Evolutionary conservation across 2,329 filamentous ascomycete genomes (phyloP).

Genomic region (Sporothrix schenckii): DNA sequence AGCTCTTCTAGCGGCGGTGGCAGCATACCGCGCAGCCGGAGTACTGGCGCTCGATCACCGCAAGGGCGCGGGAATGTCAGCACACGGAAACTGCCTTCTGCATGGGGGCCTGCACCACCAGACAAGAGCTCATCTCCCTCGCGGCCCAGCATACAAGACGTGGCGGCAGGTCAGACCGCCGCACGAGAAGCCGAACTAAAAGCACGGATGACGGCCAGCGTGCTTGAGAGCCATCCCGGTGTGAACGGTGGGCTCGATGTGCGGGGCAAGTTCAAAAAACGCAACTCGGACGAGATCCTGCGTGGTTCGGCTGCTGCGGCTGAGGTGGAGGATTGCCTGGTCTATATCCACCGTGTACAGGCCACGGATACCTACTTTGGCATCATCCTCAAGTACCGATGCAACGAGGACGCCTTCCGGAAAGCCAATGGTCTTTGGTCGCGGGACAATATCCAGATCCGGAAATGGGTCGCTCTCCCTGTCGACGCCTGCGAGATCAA

Average conservation of each 20-base stretch:
- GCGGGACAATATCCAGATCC: conserved; percentile 83
- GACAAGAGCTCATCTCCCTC: conserved; percentile 34
- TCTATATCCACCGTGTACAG: conserved; percentile 86
- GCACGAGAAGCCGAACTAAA: conserved; percentile 59
- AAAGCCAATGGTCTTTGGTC: conserved; percentile 95
- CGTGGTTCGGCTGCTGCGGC: conserved; percentile 37
- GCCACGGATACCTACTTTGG: conserved; percentile 86
- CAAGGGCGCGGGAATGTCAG: conserved; percentile 28
- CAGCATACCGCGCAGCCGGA: conserved; percentile 41
- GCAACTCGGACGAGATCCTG: conserved; percentile 67
- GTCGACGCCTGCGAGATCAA: conserved; percentile 88
- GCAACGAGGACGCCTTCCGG: conserved; percentile 77
- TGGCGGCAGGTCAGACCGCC: conserved; percentile 55
- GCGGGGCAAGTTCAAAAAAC: conserved; percentile 62
- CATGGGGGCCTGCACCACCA: conserved; percentile 58
- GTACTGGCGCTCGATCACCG: conserved; percentile 42
- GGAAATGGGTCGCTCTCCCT: conserved; percentile 79
- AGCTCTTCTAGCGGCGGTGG: conserved; percentile 39
- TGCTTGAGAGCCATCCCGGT: conserved; percentile 64
- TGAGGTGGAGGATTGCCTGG: conserved; percentile 73
- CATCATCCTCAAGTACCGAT: conserved; percentile 86
- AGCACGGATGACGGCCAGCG: conserved; percentile 60
- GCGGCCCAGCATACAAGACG: conserved; percentile 50
- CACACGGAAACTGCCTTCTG: conserved; percentile 39
- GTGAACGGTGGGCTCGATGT: conserved; percentile 62